These are phyloP conservation scores for Hydrangea macrophylla DNA, from an alignment of 148 eudicot species.

Conservation along the genomic window DNA sequence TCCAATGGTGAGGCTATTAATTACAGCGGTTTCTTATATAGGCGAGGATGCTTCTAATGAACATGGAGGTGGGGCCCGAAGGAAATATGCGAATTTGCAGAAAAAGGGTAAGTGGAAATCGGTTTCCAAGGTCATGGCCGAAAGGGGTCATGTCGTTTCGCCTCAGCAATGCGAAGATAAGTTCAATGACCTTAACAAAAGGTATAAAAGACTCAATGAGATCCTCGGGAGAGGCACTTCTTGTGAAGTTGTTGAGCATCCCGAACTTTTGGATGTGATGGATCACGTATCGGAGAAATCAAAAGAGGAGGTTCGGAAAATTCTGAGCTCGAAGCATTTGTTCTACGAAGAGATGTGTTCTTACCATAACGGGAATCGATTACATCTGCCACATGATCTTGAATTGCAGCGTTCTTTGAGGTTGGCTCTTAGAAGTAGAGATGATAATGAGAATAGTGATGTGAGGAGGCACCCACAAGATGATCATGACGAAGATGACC, in stretches of 20 bases:
- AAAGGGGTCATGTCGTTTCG: slow-evolving; percentile 74
- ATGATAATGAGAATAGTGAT: slow-evolving; percentile 50
- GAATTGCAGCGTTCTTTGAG: slow-evolving; percentile 65
- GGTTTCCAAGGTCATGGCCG: slow-evolving; percentile 80
- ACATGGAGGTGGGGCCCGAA: slow-evolving; percentile 36
- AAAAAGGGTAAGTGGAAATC: slow-evolving; percentile 90
- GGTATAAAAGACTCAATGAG: slow-evolving; percentile 81
- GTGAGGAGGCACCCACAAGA: slow-evolving; percentile 39
- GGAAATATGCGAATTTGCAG: slow-evolving; percentile 53
- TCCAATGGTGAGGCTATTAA: slow-evolving; percentile 69
- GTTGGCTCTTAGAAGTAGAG: slow-evolving; percentile 59
- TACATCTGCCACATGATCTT: slow-evolving; percentile 78
- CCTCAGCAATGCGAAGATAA: slow-evolving; percentile 95
- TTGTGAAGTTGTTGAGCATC: slow-evolving; percentile 80
- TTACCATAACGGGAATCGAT: slow-evolving; percentile 69
- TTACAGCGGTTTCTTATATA: slow-evolving; percentile 78
- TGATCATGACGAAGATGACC: slow-evolving; percentile 54
- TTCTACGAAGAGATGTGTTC: slow-evolving; percentile 94
- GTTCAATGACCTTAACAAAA: slow-evolving; percentile 76
- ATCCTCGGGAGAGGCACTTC: slow-evolving; percentile 78
- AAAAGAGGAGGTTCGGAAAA: slow-evolving; percentile 77
- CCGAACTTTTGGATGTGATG: slow-evolving; percentile 61
- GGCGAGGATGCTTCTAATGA: slow-evolving; percentile 53
- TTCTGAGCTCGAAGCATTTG: slow-evolving; percentile 81
- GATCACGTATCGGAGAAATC: slow-evolving; percentile 56